Evolutionary conservation across 2,329 filamentous ascomycete species (phyloP).

Genomic region (Ilyonectria robusta): DNA sequence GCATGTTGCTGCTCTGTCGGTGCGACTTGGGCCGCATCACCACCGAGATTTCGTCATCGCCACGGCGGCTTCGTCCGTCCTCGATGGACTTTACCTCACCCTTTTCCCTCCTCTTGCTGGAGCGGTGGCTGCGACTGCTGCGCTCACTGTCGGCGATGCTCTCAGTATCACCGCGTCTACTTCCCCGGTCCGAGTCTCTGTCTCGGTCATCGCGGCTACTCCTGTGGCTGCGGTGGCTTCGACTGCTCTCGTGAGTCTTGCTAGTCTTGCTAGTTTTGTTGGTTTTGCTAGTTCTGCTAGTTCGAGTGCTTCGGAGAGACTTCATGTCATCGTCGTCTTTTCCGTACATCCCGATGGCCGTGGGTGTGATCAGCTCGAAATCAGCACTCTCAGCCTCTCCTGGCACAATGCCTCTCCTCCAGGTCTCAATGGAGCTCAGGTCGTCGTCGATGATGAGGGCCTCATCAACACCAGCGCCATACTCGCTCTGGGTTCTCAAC

Average conservation of each 20-base stretch:
- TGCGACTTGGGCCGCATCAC: conserved; percentile 64
- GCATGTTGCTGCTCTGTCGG: conserved; percentile 65
- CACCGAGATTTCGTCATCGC: conserved; percentile 57
- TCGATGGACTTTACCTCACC: conserved; percentile 53
- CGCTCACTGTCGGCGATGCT: conserved; percentile 59
- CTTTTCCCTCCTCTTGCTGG: conserved; percentile 51
- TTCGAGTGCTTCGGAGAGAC: conserved; percentile 53
- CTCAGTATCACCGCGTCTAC: conserved; percentile 39
- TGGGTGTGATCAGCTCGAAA: conserved; percentile 70
- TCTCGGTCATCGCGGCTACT: conserved; percentile 41
- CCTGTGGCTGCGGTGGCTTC: conserved; percentile 48
- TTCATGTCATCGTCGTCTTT: conserved; percentile 59
- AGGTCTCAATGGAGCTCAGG: conserved; percentile 70
- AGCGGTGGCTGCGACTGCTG: conserved; percentile 46
- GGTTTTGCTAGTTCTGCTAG: conserved; percentile 48
- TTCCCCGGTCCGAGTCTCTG: conserved; percentile 36
- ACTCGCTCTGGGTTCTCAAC: conserved; percentile 48
- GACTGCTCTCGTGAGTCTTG: conserved; percentile 47
- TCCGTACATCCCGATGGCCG: conserved; percentile 60
- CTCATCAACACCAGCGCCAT: conserved; percentile 62
- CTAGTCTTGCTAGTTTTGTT: conserved; percentile 47
- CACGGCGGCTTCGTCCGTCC: conserved; percentile 50
- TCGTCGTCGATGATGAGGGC: conserved; percentile 71
- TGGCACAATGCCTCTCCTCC: conserved; percentile 69
- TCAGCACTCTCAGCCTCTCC: conserved; percentile 65